Base-by-base conservation (phyloP, 2,329 filamentous ascomycete genomes). In the Phialophora chinensis region DNA sequence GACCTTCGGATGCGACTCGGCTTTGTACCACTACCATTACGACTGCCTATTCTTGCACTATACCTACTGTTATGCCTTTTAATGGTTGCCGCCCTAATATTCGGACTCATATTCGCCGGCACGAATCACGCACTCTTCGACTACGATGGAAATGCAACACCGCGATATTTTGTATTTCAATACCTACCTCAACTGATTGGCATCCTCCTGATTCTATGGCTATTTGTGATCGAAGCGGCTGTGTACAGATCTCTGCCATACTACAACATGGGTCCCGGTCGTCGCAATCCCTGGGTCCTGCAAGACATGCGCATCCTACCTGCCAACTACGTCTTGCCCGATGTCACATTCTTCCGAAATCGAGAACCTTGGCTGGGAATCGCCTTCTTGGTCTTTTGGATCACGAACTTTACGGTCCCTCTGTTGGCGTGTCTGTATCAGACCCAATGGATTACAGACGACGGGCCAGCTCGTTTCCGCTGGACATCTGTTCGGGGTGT, bases 81-180 rank as follows among this genome's bases (percentile, higher is more conserved):
- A 38, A 93, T 96, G 87, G 85, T 91, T 54, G 86, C 84, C 0
- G 90, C 84, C 7, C 83, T 97, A 59, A 84, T 92, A 29, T 89
- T 93, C 75, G 88, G 87, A 70, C 91, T 90, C 65, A 79, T 90
- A 42, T 92, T 87, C 79, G 91, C 90, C 11, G 78, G 83, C 44
- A 76, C 79, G 4, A 83, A 89, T 69, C 77, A 83, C 10, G 92
- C 92, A 0, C 80, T 97, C 12, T 88, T 86, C 74, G 78, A 84
- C 3, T 97, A 93, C 75, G 80, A 81, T 38, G 84, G 84, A 33
- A 89, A 92, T 65, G 90, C 91, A 67, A 90, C 89, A 58, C 84
- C 84, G 8, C 85, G 88, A 70, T 97, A 96, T 78, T 97, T 97
- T 76, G 78, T 96, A 55, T 95, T 96, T 77, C 87, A 92, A 68